Evolutionary conservation across 805 yeast species (phyloP), one percentile per base, ranked within the genome.

Genomic region (Lachancea quebecensis): DNA sequence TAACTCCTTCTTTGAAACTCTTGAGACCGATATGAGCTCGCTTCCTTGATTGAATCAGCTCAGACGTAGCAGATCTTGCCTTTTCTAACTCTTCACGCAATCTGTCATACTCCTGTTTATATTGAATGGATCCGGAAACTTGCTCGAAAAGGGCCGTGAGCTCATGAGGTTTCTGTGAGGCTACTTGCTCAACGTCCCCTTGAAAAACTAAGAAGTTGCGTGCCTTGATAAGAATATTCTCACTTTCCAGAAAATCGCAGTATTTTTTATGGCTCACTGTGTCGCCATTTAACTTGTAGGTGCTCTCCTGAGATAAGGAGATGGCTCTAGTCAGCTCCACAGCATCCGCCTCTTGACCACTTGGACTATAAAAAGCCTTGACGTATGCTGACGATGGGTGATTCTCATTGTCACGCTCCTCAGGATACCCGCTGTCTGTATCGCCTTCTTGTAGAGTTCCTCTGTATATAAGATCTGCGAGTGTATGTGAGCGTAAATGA

Each of bases 141-240:
- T 79, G 79, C 65, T 93, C 99, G 44, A 93, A 69, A 49, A 90
- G 64, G 37, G 68, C 72, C 1, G 95, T 78, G 48, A 93, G 71
- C 33, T 88, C 95, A 18, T 65, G 64, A 0, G 97, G 79, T 0
- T 91, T 79, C 60, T 90, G 95, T 0, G 95, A 75, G 0, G 98
- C 98, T 35, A 93, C 81, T 54, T 81, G 84, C 62, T 91, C 98
- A 41, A 93, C 95, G 60, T 91, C 98, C 49, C 99, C 98, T 69
- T 93, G 99, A 60, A 91, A 89, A 7, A 93, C 98, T 49, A 93
- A 68, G 57, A 91, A 91, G 62, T 93, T 93, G 59, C 87, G 76
- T 1, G 97, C 96, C 59, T 85, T 87, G 52, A 89, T 84, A 48
- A 90, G 67, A 45, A 91, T 88, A 56, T 87, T 86, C 58, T 91